Base-by-base conservation (phyloP, 495 filamentous ascomycete species). In the Penicillium canescens region DNA sequence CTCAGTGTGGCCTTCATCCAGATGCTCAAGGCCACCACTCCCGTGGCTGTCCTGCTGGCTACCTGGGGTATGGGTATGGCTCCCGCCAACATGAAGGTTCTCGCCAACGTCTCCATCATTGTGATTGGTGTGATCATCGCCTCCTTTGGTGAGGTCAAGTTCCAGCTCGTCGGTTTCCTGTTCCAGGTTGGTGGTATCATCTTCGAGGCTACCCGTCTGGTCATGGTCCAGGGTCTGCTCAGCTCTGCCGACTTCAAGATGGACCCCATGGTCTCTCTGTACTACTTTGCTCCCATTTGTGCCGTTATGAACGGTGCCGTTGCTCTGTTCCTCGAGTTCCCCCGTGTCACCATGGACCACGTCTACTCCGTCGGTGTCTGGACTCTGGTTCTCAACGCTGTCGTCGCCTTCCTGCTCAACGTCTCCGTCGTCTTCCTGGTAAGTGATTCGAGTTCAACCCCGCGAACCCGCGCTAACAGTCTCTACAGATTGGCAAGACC, bases 21-120 rank as follows among this genome's bases (percentile, higher is more conserved):
- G 78, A 97, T 97, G 92, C 82, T 97, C 63, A 96, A 96, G 89
- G 92, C 92, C 59, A 94, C 90, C 31, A 96, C 88, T 36, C 92
- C 92, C 24, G 92, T 96, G 48, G 91, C 89, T 40, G 91, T 96
- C 55, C 82, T 97, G 24, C 66, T 96, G 49, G 86, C 88, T 40
- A 87, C 88, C 59, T 97, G 92, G 92, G 77, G 79, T 36, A 83
- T 96, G 67, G 86, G 88, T 54, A 82, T 93, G 60, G 83, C 87
- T 16, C 82, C 84, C 46, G 86, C 87, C 31, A 91, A 91, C 74
- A 65, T 90, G 55, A 91, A 84, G 75, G 83, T 88, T 18, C 85
- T 97, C 55, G 76, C 82, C 59, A 97, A 96, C 67, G 91, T 97
- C 45, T 88, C 85, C 18, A 75, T 91, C 57, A 96, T 97, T 61